A percentile compares a stretch with the other conserved stretches of the same genome.
Evolutionary conservation across 306 rosid genomes (phyloP).

Genomic region (Prunus mume): DNA sequence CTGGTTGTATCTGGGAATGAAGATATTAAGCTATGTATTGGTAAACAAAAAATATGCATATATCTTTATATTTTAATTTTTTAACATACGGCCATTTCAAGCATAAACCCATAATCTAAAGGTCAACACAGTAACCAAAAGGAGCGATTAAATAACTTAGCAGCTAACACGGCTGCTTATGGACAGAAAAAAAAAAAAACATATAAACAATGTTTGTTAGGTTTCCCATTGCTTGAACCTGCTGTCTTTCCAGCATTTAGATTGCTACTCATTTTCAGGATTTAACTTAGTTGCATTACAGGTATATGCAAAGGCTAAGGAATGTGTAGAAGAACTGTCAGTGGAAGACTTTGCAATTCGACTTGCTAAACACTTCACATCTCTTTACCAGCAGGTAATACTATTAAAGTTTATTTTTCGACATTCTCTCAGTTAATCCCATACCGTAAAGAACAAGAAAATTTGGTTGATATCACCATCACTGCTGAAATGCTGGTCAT

Average conservation of each 20-base stretch:
- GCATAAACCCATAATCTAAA: no score
- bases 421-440: background rate
- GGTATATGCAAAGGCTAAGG: constrained; percentile 95
- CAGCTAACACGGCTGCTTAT: background rate
- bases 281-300: constrained; percentile 23
- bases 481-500: no score
- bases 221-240: background rate
- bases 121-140: no score
- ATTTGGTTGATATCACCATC: background rate
- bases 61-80: background rate
- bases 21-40: background rate
- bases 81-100: no score
- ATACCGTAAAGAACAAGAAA: background rate
- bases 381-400: constrained; percentile 68
- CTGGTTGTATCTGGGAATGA: background rate
- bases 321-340: constrained; percentile 61
- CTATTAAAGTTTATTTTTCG: background rate
- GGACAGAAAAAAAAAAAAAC: background rate
- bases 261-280: constrained; percentile 16
- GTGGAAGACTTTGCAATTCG: constrained; percentile 78
- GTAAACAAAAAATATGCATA: background rate
- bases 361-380: constrained; percentile 84
- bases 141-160: background rate
- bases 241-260: background rate
- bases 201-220: background rate